phyloP scores from a whole-genome alignment of 139 green algal species.

The Coelastrella sp. region DNA sequence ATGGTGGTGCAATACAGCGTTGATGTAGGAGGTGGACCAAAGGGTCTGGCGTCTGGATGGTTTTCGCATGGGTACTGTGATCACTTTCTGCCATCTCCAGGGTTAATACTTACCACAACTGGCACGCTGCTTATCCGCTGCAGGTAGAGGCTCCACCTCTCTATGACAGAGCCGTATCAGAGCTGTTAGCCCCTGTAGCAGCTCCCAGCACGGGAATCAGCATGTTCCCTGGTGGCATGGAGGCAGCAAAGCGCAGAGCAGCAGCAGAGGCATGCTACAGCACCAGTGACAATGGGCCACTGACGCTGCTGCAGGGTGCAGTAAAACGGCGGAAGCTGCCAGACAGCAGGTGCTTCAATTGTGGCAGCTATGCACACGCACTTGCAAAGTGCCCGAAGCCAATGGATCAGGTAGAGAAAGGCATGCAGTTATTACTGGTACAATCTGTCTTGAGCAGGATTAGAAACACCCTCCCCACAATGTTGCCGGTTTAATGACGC shows the following conservation, averaged over 20 bases:
- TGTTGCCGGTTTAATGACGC: no score
- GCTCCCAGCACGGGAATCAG: constrained; percentile 10
- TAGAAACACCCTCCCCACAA: no score
- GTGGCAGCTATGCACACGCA: constrained; percentile 35
- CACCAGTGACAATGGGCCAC: neutral
- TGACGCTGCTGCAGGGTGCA: neutral
- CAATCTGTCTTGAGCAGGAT: no score
- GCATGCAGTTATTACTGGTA: neutral
- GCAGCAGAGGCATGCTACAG: neutral
- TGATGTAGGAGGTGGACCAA: no score
- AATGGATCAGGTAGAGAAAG: constrained; percentile 6
- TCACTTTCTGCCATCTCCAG: no score
- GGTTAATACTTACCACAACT: no score
- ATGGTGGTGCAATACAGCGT: no score
- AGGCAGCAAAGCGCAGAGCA: neutral
- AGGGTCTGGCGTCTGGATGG: no score
- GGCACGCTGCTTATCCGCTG: neutral
- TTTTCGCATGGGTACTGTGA: no score
- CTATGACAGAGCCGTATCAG: constrained; percentile 7
- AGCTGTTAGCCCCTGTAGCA: constrained; percentile 30
- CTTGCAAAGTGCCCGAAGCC: neutral
- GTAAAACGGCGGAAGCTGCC: constrained; percentile 16
- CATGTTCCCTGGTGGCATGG: constrained; percentile 10
- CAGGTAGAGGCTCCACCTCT: constrained; percentile 17
- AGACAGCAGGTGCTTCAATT: constrained; percentile 36